Conservation (phyloP, 176 grass and related monocot species). For the sorghum (Sorghum bicolor) region Sorghum_bicolor_NCBIv3 NC_012870.2:77244001-77244500, state of each 20-base stretch:
- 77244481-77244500: not conserved
- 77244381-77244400: not conserved
- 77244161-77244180: not conserved
- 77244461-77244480: not conserved
- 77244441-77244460: not conserved
- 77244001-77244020: conserved; percentile 88
- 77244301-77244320: not conserved
- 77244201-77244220: not conserved
- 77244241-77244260: not conserved
- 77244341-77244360: not conserved
- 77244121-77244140: not conserved
- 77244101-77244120: not conserved
- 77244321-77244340: not conserved
- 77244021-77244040: conserved; percentile 95
- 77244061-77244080: not conserved
- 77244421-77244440: not conserved
- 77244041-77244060: not conserved
- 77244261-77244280: not conserved
- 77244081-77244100: not conserved
- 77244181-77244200: not conserved
- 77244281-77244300: not conserved
- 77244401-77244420: not conserved
- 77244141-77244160: not conserved
- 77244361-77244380: not conserved
- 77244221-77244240: not conserved